Base-by-base conservation (phyloP, 768 basidiomycete species). In the Collybia sp. region DNA sequence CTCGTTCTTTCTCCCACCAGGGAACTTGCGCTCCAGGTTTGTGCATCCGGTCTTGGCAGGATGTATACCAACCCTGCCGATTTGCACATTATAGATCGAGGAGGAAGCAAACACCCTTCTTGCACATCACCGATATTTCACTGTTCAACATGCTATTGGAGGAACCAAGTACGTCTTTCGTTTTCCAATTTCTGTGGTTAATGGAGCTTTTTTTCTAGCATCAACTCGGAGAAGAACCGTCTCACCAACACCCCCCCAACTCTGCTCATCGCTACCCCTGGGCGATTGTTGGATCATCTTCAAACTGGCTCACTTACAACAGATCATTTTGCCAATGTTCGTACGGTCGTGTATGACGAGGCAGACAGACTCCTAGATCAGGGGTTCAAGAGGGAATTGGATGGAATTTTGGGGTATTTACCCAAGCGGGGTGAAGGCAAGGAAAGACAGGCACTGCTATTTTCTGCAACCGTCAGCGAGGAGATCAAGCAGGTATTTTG, bases 301-400 rank as follows among this genome's bases (percentile, higher is more conserved):
- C 72, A 72, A 33, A 53, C 55, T 65, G 18, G 42, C 56, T 37
- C 58, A 80, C 42, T 46, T 45, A n/a, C 10, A 12, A 50, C 50
- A 9, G 46, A 62, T 31, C 63, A 67, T 32, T 58, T 83, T 39
- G 32, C 51, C 4, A 50, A 60, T 20, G 61, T 81, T 6, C 61
- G 69, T 33, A 67, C 70, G 6, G 50, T 85, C 53, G 75, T 88
- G 2, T 67, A 85, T 51, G 86, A 88, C 57, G 86, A 88, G 63
- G 86, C 85, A 10, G 87, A 89, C 59, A 69, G 86, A 30, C 61
- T 89, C 12, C 70, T 88, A 15, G 87, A 88, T 55, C 74, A 84
- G 57, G 86, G 87, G 41, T 89, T 89, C 58, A 79, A 75, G 38
- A 73, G 72, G 8, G 80, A 82, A 35, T 67, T 89, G 48, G 80